Evolutionary conservation across 1,139 yeast genomes (phyloP), one percentile per base, ranked within the genome.

Genomic region (Debaryomyces robertsiae): DNA sequence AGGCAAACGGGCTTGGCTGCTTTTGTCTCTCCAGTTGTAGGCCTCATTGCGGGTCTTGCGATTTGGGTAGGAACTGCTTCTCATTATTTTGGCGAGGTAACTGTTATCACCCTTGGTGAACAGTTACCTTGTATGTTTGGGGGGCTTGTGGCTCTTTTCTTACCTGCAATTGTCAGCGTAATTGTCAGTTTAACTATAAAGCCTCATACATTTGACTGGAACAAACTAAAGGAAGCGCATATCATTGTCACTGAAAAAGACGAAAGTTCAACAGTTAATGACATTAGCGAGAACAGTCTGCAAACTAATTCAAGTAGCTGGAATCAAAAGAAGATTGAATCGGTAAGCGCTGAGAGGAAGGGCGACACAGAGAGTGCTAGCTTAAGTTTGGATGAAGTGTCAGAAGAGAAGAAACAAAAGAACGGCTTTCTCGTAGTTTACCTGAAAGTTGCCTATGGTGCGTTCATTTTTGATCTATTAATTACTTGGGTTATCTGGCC

Each of bases 401-500:
- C 18, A 3, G 42, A 37, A n/a, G 32, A 32, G n/a, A 40, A 36
- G 11, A 31, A 14, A 23, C 31, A 31, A 33, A 38, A 18, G 41
- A 43, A 24, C 37, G 46, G 28, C 38, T 46, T 49, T 41, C 35
- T 56, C 9, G 44, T 49, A 33, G 42, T 46, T 27, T 61, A 59
- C 47, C 57, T 57, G 34, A 64, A 62, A 39, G 43, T 65, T 6
- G 66, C 73, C 3, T 57, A 62, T 32, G 60, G 55, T 14, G 57
- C 67, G 9, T 50, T 60, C 27, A 41, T 61, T 1, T 49, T 63
- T 27, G 53, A 55, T 13, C 47, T 69, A 15, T 55, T 69, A 19
- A 42, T 69, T 3, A 63, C 63, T 16, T 65, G 66, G 68, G 70
- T 71, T 9, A 35, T 73, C 9, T 72, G 76, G 76, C 77, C 78